These are phyloP conservation scores for Shiraia bambusicola DNA, from an alignment of 2,329 filamentous ascomycete species.

Conservation along the genomic window DNA sequence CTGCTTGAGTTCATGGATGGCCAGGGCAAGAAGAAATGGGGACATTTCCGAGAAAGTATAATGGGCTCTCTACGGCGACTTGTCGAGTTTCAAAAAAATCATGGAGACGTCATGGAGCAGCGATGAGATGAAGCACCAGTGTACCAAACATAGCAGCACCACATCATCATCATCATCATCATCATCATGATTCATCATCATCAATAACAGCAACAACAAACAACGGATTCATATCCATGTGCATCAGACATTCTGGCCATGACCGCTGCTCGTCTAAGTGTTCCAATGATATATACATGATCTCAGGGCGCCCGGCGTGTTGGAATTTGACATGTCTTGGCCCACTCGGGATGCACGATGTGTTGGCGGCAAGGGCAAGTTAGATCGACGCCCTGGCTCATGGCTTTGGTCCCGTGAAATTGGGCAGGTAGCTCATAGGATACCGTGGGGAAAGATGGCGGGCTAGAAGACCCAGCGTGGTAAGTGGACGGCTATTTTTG, in stretches of 20 bases:
- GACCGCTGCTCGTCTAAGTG: slow-evolving; percentile 1
- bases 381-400: slow-evolving; percentile 27
- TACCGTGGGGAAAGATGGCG: slow-evolving; percentile 26
- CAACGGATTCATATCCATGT: too few relatives aligned
- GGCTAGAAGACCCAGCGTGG: slow-evolving; percentile 14
- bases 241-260: not conserved
- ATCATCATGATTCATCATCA: too few relatives aligned
- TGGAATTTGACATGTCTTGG: slow-evolving; percentile 27
- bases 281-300: slow-evolving; percentile 4
- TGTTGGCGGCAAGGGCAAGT: slow-evolving; percentile 32
- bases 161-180: too few relatives aligned
- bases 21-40: too few relatives aligned
- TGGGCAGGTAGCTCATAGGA: slow-evolving; percentile 41
- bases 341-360: slow-evolving; percentile 40
- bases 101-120: too few relatives aligned
- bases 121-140: too few relatives aligned
- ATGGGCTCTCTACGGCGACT: too few relatives aligned
- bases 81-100: too few relatives aligned
- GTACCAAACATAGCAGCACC: too few relatives aligned
- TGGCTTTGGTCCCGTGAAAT: slow-evolving; percentile 27
- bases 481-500: slow-evolving; percentile 15
- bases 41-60: too few relatives aligned
- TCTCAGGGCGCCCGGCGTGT: slow-evolving; percentile 4
- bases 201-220: too few relatives aligned
- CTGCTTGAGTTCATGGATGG: too few relatives aligned